Evolutionary conservation across 768 basidiomycete species (phyloP).

Genomic region (Ramaria sp.): DNA sequence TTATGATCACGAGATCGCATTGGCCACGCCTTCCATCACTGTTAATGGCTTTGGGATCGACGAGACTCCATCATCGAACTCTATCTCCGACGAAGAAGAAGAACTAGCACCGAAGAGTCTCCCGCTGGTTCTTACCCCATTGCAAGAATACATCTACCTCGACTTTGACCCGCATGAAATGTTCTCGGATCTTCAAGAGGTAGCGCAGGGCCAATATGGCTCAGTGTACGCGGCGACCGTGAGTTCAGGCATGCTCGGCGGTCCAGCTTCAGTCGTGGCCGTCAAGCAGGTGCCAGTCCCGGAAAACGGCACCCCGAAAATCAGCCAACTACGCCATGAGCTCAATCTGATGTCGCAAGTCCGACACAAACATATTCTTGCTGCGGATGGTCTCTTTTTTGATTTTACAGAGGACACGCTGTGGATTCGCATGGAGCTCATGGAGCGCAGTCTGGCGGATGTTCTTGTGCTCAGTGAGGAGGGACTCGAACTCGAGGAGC

Average conservation of each 20-base stretch:
- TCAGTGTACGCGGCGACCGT: slow-evolving; percentile 45
- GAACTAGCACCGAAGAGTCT: neutral
- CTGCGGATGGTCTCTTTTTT: slow-evolving; percentile 63
- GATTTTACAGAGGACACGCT: slow-evolving; percentile 50
- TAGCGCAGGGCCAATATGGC: slow-evolving; percentile 78
- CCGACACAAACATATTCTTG: slow-evolving; percentile 50
- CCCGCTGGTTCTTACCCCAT: slow-evolving; percentile 37
- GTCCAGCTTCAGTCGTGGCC: slow-evolving; percentile 39
- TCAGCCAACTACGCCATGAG: slow-evolving; percentile 53
- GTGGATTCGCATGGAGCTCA: slow-evolving; percentile 86
- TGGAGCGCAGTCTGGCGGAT: slow-evolving; percentile 83
- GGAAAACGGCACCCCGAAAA: slow-evolving; percentile 48
- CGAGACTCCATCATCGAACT: neutral
- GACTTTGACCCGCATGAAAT: slow-evolving; percentile 48
- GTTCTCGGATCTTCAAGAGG: slow-evolving; percentile 62
- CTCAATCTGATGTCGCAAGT: slow-evolving; percentile 45
- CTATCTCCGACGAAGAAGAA: neutral
- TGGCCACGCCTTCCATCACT: neutral
- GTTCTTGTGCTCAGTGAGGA: slow-evolving; percentile 52
- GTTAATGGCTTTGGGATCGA: slow-evolving; percentile 2
- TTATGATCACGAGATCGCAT: neutral
- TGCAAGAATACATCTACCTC: slow-evolving; percentile 55
- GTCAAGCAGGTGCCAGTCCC: slow-evolving; percentile 64
- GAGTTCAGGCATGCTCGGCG: slow-evolving; percentile 8
- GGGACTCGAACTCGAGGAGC: slow-evolving; percentile 57